These are phyloP conservation scores for Drechslerella dactyloides DNA, from an alignment of 2,329 filamentous ascomycete species.

Conservation along the genomic window DNA sequence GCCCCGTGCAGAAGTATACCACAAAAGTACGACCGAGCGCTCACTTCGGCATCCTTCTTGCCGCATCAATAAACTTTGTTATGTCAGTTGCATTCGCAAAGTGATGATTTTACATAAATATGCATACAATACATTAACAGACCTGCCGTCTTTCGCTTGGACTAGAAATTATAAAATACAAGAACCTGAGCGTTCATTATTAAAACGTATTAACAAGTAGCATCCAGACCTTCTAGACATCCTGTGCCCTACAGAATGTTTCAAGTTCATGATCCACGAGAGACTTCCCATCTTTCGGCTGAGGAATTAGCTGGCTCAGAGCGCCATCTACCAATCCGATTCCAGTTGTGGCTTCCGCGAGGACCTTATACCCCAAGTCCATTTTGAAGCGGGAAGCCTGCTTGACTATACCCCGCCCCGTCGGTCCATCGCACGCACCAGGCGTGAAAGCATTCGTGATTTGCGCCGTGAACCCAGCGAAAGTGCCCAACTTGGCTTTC, in stretches of 20 bases:
- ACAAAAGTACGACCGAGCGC: too few relatives aligned
- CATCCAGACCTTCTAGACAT: background rate
- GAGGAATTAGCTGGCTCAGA: background rate
- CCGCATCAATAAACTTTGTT: too few relatives aligned
- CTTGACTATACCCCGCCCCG: background rate
- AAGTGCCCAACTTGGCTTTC: background rate
- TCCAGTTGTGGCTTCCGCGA: background rate
- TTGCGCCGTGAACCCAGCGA: background rate
- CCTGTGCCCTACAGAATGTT: background rate
- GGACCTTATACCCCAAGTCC: background rate
- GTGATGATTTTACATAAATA: too few relatives aligned
- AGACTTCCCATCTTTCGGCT: constrained; percentile 4
- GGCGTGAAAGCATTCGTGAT: background rate
- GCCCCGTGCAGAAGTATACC: too few relatives aligned
- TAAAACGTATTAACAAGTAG: too few relatives aligned
- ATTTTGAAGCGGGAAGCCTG: background rate
- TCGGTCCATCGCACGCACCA: background rate
- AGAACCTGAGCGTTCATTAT: too few relatives aligned
- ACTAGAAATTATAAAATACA: too few relatives aligned
- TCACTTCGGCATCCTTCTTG: too few relatives aligned
- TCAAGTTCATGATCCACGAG: background rate
- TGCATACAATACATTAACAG: too few relatives aligned
- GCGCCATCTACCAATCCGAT: background rate
- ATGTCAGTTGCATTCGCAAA: too few relatives aligned
- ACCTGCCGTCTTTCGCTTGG: too few relatives aligned